Base-by-base conservation (phyloP, 2,329 filamentous ascomycete genomes). In the Aureobasidium sp. region DNA sequence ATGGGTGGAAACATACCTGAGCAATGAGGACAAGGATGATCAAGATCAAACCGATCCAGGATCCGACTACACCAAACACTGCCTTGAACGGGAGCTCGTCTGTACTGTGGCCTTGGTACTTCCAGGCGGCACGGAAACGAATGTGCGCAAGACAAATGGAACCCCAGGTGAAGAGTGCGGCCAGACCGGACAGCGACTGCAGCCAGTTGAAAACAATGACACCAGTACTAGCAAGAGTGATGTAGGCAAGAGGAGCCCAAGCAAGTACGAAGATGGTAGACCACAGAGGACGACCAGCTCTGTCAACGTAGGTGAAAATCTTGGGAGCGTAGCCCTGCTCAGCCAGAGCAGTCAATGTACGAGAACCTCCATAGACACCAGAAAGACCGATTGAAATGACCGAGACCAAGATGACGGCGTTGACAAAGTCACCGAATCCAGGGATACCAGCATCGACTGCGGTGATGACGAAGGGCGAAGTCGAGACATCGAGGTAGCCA, bases 381-480 rank as follows among this genome's bases (percentile, higher is more conserved):
- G 90, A 93, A 73, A 96, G 96, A 61, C 91, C 91, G 61, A 96
- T 92, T 0, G 90, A 95, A 25, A 96, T 77, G 27, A 96, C 91
- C 19, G 92, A 88, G 63, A 95, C 84, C 69, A 96, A 84, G 71
- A 96, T 96, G 63, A 96, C 90, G n/a, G 84, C 85, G 73, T 97
- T 96, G 87, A 96, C 95, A 60, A 96, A 79, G 47, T 77, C 78
- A 31, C 83, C 82, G 19, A 87, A 77, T 2, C 78, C 79, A 1
- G 83, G 76, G 67, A 96, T 95, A 13, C 89, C 62, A 1, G 91
- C 90, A 64, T 91, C 87, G 65, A 88, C 79, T 66, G 96, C 95
- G 63, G 91, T 90, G 68, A 96, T 95, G 67, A 96, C 92, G 71
- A 96, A 96, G 1, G 93, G 93, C 1, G 90, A 95, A 1, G 90